Conservation (phyloP, 2,329 filamentous ascomycete species). For the Knufia petricola region DNA sequence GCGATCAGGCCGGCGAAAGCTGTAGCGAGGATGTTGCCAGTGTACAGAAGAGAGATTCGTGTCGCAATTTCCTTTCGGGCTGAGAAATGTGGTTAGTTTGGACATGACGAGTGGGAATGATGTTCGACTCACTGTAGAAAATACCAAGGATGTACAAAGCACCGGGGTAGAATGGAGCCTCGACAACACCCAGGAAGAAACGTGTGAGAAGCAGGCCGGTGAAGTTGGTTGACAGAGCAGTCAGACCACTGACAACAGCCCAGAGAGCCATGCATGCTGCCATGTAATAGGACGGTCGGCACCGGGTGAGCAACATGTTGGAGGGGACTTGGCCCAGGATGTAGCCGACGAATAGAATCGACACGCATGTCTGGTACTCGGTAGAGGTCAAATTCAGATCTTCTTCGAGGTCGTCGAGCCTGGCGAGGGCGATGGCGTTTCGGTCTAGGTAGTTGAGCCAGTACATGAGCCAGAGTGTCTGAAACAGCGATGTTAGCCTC, state of each 20-base stretch:
- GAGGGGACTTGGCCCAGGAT: constrained; percentile 21
- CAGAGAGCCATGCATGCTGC: constrained; percentile 28
- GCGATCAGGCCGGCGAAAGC: constrained; percentile 52
- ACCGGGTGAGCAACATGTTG: constrained; percentile 10
- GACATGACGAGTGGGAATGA: neutral
- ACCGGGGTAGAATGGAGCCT: constrained; percentile 51
- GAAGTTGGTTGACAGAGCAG: constrained; percentile 32
- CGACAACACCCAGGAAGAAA: constrained; percentile 33
- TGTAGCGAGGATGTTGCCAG: constrained; percentile 51
- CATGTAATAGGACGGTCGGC: constrained; percentile 28
- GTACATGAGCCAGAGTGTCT: constrained; percentile 32
- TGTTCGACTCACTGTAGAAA: neutral
- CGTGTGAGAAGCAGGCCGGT: constrained; percentile 32
- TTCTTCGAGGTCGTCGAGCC: constrained; percentile 24
- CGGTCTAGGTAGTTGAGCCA: constrained; percentile 28
- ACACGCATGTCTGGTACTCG: constrained; percentile 27
- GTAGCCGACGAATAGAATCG: constrained; percentile 24
- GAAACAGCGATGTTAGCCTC: too few relatives aligned
- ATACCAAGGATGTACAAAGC: constrained; percentile 47
- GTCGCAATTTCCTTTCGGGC: constrained; percentile 49
- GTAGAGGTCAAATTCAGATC: constrained; percentile 24
- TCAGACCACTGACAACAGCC: constrained; percentile 28
- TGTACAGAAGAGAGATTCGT: constrained; percentile 48
- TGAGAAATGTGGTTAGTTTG: constrained; percentile 44
- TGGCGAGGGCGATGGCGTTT: constrained; percentile 27